These are phyloP conservation scores for Silene latifolia DNA, from an alignment of 148 eudicot species.

Conservation along the genomic window DNA sequence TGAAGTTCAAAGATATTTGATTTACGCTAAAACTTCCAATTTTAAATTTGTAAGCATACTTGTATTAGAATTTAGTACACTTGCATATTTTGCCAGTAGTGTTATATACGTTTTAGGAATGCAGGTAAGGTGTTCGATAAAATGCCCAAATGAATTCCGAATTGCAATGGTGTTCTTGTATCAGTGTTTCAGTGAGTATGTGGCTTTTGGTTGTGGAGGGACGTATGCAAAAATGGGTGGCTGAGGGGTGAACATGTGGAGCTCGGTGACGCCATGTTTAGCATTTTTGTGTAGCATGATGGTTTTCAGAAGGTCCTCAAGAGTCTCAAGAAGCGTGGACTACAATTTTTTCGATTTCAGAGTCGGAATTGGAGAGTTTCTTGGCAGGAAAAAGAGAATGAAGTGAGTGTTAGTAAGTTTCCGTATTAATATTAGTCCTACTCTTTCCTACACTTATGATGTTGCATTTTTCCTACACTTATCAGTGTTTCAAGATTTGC, in stretches of 20 bases:
- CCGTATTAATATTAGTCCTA: neutral
- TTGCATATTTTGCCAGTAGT: constrained; percentile 46
- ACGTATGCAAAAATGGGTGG: constrained; percentile 23
- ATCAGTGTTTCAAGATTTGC: too few relatives aligned
- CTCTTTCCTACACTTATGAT: constrained; percentile 30
- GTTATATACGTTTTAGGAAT: constrained; percentile 43
- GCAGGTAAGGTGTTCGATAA: constrained; percentile 59
- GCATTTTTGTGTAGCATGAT: constrained; percentile 71
- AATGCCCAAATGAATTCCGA: constrained; percentile 43
- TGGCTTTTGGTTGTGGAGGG: constrained; percentile 17
- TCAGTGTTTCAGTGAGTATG: neutral
- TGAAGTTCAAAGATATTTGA: constrained; percentile 47
- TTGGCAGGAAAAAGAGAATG: too few relatives aligned
- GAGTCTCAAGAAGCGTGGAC: constrained; percentile 41
- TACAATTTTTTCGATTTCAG: constrained; percentile 27
- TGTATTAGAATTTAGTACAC: constrained; percentile 27
- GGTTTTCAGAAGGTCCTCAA: constrained; percentile 50
- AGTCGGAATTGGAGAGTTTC: constrained; percentile 21
- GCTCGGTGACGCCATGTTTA: constrained; percentile 55
- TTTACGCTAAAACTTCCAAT: constrained; percentile 34
- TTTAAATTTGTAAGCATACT: constrained; percentile 18
- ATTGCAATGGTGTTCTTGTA: constrained; percentile 49
- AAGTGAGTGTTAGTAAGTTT: neutral
- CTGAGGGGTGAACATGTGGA: constrained; percentile 29
- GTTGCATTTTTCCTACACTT: too few relatives aligned